These are phyloP conservation scores for Starmera amethionina DNA, from an alignment of 805 yeast species.

Conservation along the genomic window DNA sequence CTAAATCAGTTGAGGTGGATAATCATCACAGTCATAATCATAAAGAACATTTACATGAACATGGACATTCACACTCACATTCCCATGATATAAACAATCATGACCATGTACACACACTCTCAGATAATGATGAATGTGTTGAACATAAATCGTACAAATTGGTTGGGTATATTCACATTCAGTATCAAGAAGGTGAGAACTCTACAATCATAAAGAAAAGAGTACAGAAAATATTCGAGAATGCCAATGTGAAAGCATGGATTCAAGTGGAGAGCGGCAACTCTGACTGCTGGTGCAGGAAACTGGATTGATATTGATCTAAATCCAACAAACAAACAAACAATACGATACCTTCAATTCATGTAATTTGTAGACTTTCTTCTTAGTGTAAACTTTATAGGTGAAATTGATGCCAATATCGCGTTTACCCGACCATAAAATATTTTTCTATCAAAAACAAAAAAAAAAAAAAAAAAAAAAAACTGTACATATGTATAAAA, in stretches of 20 bases:
- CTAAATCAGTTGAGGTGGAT: conserved; percentile 10
- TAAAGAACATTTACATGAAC: conserved; percentile 6
- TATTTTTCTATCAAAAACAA: background rate
- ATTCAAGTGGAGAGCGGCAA: conserved; percentile 61
- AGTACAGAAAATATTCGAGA: conserved; percentile 44
- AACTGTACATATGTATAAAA: too few relatives aligned
- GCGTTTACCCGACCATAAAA: too few relatives aligned
- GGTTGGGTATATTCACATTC: conserved; percentile 79
- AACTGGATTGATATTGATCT: conserved; percentile 1
- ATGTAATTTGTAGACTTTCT: background rate
- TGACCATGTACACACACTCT: conserved; percentile 8
- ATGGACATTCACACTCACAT: background rate
- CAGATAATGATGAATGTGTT: conserved; percentile 13
- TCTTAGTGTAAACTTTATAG: too few relatives aligned
- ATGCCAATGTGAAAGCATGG: conserved; percentile 41
- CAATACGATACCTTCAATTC: too few relatives aligned
- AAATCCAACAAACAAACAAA: background rate
- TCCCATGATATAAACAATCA: background rate
- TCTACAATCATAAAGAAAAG: conserved; percentile 48
- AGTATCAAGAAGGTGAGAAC: conserved; percentile 56
- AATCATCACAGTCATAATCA: conserved; percentile 2
- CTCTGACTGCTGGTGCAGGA: conserved; percentile 61
- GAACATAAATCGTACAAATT: conserved; percentile 20
- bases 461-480: background rate
- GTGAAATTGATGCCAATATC: too few relatives aligned